These are phyloP conservation scores for Streptanthus diversifolius DNA, from an alignment of 345 rosid genomes.

Conservation along the genomic window DNA sequence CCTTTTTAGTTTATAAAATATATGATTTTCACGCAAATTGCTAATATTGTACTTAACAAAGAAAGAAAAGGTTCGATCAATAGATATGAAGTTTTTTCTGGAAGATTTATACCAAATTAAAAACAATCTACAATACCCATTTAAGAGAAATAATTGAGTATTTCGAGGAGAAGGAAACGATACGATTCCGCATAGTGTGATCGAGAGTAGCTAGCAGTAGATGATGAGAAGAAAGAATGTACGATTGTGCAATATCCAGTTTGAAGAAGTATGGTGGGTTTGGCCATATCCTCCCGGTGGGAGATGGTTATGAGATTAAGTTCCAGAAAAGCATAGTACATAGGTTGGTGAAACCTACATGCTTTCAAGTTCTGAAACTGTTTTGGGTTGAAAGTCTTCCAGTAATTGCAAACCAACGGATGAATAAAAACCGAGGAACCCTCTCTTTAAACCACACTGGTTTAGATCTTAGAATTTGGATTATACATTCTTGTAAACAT, in stretches of 20 bases:
- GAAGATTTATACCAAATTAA: background rate
- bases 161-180: background rate
- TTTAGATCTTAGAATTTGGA: background rate
- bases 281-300: too few species aligned
- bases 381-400: background rate
- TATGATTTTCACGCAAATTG: conserved; percentile 12
- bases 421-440: background rate
- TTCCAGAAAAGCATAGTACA: background rate
- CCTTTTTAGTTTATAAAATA: background rate
- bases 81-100: background rate
- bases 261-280: background rate
- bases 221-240: too few species aligned
- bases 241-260: background rate
- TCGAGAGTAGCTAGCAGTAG: background rate
- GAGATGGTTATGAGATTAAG: too few species aligned
- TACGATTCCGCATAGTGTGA: background rate
- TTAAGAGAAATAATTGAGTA: background rate
- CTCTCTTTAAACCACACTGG: background rate
- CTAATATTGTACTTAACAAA: background rate
- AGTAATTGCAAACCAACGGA: background rate
- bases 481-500: background rate
- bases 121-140: background rate
- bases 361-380: background rate
- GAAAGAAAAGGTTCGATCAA: background rate
- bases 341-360: background rate